Percentiles rank a stretch among this genome's conserved stretches.
Evolutionary conservation across 208 protist genomes (phyloP).

Genomic region (Trypanosoma melophagium): DNA sequence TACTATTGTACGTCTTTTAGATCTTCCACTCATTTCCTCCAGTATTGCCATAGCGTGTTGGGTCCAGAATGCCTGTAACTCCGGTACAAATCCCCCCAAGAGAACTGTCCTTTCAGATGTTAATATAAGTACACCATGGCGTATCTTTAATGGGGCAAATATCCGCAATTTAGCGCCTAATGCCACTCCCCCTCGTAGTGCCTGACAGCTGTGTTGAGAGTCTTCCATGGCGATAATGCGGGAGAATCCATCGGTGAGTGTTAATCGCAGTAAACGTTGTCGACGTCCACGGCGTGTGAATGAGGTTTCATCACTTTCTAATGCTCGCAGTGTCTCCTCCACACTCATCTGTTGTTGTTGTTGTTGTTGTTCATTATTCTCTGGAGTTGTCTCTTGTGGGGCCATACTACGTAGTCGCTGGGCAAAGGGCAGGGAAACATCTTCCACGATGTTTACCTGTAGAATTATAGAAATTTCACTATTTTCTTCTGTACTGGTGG

Average conservation of each 20-base stretch:
- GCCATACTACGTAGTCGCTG: constrained; percentile 48
- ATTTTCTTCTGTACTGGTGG: background rate
- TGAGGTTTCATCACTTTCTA: constrained; percentile 37
- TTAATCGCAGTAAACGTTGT: constrained; percentile 47
- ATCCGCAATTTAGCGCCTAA: constrained; percentile 57
- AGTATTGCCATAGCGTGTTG: constrained; percentile 36
- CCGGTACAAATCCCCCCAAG: constrained; percentile 52
- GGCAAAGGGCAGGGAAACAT: constrained; percentile 53
- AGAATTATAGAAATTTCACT: constrained; percentile 27
- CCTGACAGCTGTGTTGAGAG: constrained; percentile 10
- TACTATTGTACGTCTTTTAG: constrained; percentile 15
- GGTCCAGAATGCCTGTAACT: constrained; percentile 52
- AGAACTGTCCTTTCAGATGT: constrained; percentile 41
- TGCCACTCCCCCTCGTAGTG: constrained; percentile 41
- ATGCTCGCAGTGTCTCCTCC: constrained; percentile 32
- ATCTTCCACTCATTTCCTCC: constrained; percentile 40
- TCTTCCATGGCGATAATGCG: constrained; percentile 63
- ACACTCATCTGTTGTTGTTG: constrained; percentile 12
- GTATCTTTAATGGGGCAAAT: constrained; percentile 17
- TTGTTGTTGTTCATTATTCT: constrained; percentile 3
- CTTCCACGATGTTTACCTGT: constrained; percentile 60
- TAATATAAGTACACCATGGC: constrained; percentile 47
- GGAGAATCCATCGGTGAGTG: constrained; percentile 71
- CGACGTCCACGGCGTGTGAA: constrained; percentile 25
- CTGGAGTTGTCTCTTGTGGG: constrained; percentile 4